These are phyloP conservation scores for Nemania sp. DNA, from an alignment of 2,329 filamentous ascomycete species.

Conservation along the genomic window DNA sequence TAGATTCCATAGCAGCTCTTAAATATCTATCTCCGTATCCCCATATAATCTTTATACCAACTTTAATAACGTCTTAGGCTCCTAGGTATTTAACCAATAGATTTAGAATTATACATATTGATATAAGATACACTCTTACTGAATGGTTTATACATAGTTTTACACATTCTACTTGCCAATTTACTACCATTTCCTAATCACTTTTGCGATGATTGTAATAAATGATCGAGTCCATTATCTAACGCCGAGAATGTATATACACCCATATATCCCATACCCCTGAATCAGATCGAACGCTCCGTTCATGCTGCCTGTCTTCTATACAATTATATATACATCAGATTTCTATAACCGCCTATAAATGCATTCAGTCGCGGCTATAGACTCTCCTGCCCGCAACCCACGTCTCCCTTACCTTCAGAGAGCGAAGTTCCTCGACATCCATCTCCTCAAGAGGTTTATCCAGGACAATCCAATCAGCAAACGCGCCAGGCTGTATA, in stretches of 20 bases:
- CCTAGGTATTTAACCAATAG: too few species aligned
- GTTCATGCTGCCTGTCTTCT: not conserved
- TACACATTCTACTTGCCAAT: too few species aligned
- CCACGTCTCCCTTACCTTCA: constrained; percentile 76
- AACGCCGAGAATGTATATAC: not conserved
- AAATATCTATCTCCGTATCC: not conserved
- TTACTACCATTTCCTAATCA: too few species aligned
- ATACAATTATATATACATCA: not conserved
- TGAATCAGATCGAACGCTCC: not conserved
- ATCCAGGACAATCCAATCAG: constrained; percentile 79
- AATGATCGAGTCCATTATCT: too few species aligned
- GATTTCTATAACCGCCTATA: not conserved
- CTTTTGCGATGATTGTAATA: too few species aligned
- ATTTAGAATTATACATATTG: too few species aligned
- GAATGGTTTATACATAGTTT: too few species aligned
- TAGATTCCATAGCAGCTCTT: not conserved
- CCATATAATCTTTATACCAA: not conserved
- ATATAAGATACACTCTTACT: too few species aligned
- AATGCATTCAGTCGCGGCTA: constrained; percentile 30
- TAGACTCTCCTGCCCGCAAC: constrained; percentile 69
- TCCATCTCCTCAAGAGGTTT: constrained; percentile 63
- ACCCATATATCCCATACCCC: not conserved
- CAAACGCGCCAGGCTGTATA: constrained; percentile 70
- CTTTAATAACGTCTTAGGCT: too few species aligned
- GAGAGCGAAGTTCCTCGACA: constrained; percentile 63